Evolutionary conservation across 257 asterid genomes (phyloP), one percentile per base, ranked within the genome.

Genomic region (Forsythia viridissima): DNA sequence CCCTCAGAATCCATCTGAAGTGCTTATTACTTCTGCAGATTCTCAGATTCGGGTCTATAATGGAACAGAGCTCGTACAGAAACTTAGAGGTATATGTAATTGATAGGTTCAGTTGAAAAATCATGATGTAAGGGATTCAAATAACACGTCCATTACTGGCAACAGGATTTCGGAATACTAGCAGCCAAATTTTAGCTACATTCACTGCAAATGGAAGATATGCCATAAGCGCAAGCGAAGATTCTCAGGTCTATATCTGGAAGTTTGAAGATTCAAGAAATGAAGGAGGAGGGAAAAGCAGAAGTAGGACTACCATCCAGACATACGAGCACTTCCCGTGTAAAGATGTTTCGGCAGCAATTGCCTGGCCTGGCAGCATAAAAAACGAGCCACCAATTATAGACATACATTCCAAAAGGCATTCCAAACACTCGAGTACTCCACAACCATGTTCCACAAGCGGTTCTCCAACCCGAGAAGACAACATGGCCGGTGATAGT

Each of bases 201-300:
- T 96, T 87, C 80, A 93, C 87, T 52, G 87, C 93, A 44, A 96
- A 92, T 0, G 98, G 98, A 8, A 91, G 74, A 74, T 91, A 93
- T 51, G 83, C 92, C 68, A 82, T 96, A 74, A 91, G 97, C 51
- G 96, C 99, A 40, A 96, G 99, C 61, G 97, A 96, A 79, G 99
- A 96, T 76, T 87, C 91, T 39, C 94, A 93, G 40, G 95, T 96
- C 52, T 93, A 88, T 71, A 86, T 96, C 40, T 96, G 99, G 99
- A 93, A 84, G 78, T 90, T 86, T 7, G 95, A 86, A 51, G 94
- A 89, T 20, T 77, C 90, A 42, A 89, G 80, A 78, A 79, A 30
- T 48, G 81, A 82, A 20, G 57, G 71, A 15, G 82, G 55, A 8
- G 93, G 86, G 37, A 92, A 88, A 86, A 84, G 73, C 66, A 86